These are phyloP conservation scores for Aspergillus fijiensis DNA, from an alignment of 2,329 filamentous ascomycete genomes.

Conservation along the genomic window DNA sequence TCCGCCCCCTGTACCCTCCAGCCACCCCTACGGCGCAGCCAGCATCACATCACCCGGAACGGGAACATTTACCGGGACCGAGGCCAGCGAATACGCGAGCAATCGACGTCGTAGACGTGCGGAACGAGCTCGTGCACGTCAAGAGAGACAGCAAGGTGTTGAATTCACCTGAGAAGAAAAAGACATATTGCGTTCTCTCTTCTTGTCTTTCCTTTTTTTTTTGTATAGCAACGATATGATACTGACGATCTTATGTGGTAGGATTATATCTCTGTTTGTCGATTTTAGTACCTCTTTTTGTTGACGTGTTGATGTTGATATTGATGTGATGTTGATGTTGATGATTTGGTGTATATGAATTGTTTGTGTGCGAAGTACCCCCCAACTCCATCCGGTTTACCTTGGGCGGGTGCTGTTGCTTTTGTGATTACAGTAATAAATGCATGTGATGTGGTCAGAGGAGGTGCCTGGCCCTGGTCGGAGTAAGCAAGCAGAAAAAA, in stretches of 20 bases:
- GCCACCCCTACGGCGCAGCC: conserved; percentile 40
- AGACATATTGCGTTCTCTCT: neutral
- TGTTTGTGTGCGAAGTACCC: neutral
- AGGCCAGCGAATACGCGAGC: conserved; percentile 53
- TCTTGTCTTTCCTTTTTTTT: neutral
- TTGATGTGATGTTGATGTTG: neutral
- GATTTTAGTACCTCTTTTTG: neutral
- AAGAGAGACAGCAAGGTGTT: conserved; percentile 48
- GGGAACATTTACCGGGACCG: conserved; percentile 48
- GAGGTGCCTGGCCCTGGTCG: neutral
- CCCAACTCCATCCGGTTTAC: neutral
- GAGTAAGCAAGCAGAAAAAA: no score
- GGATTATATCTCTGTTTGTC: neutral
- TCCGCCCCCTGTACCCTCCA: conserved; percentile 42
- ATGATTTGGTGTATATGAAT: neutral
- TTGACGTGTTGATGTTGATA: neutral
- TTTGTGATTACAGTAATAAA: neutral
- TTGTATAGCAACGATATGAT: conserved; percentile 10
- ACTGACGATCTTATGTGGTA: conserved; percentile 7
- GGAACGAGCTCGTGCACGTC: conserved; percentile 49
- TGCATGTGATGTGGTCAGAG: neutral
- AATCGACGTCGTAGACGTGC: conserved; percentile 55
- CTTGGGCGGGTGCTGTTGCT: neutral
- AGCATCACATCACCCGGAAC: conserved; percentile 45
- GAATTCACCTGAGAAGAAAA: conserved; percentile 48